Evolutionary conservation across 2,329 filamentous ascomycete species (phyloP), one percentile per base, ranked within the genome.

Genomic region (Fusarium goolgardi): DNA sequence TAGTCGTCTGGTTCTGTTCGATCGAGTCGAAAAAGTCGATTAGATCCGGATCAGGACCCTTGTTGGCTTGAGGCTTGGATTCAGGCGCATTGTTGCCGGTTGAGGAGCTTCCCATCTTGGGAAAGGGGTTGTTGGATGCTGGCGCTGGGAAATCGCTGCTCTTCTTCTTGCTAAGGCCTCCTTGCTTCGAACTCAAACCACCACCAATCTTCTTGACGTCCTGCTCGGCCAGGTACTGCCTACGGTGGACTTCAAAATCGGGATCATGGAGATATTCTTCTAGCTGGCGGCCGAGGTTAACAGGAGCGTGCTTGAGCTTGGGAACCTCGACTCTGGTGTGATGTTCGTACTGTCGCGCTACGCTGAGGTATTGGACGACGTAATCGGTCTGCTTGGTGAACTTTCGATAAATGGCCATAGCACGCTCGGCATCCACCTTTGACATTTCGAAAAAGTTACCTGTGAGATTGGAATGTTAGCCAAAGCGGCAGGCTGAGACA

Each of bases 361-460:
- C 86, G 71, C 90, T 90, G 45, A 99, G 86, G 75, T 95, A 99
- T 73, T 93, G 90, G 18, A 99, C 95, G 1, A 98, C 95, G 69
- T 90, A 88, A 72, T 98, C 94, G 9, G 96, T 99, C 78, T 97
- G 94, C 73, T 88, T 91, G 18, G 93, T 93, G 75, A 99, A 99
- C 18, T 86, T 91, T 76, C 94, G 92, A 81, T 99, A 99, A 65
- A 99, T 95, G 63, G 89, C 86, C 81, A 99, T 88, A 59, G 96
- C 94, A 67, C 94, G 88, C 78, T 97, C 93, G 61, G 96, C 96
- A 79, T 99, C 96, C 27, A 92, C 86, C 75, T 92, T 93, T 51
- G 96, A 97, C 91, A 99, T 95, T 81, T 99, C 96, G 74, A 99
- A 99, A 79, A 98, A 99, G 79, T 96, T 93, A 73, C 96, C 94